Percentiles rank a stretch among this genome's conserved stretches.
Conservation (phyloP, 2,329 filamentous ascomycete genomes). For the Alternaria sp. region DNA sequence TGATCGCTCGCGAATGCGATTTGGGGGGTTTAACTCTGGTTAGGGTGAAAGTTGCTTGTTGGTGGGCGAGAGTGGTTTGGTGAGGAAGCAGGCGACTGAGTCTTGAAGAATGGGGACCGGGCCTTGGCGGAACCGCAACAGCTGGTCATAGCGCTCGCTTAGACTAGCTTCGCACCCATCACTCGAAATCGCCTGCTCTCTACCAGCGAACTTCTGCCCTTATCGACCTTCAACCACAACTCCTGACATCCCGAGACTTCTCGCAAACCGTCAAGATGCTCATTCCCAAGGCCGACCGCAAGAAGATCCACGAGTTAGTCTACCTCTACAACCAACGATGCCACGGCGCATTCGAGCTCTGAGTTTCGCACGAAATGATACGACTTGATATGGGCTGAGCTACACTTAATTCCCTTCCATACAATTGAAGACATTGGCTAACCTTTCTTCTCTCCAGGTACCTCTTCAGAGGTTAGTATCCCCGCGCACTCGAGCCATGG, state of each 20-base stretch:
- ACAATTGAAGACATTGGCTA: slow-evolving; percentile 28
- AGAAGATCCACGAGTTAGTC: slow-evolving; percentile 99
- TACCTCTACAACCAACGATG: slow-evolving; percentile 25
- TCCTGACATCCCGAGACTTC: slow-evolving; percentile 33
- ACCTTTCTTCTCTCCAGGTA: slow-evolving; percentile 36
- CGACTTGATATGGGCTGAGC: slow-evolving; percentile 37
- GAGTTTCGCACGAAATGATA: slow-evolving; percentile 38
- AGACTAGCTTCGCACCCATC: slow-evolving; percentile 19
- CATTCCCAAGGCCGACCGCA: slow-evolving; percentile 99
- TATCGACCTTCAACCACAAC: slow-evolving; percentile 23
- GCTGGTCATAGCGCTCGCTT: slow-evolving; percentile 20
- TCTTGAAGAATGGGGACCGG: background rate
- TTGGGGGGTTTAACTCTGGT: background rate
- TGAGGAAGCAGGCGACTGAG: background rate
- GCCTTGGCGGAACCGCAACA: slow-evolving; percentile 6
- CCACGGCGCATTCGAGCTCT: slow-evolving; percentile 31
- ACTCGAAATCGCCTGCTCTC: slow-evolving; percentile 15
- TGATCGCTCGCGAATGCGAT: background rate
- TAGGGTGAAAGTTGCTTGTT: background rate
- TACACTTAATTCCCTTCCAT: slow-evolving; percentile 12
- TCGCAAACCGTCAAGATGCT: slow-evolving; percentile 66
- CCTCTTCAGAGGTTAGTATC: slow-evolving; percentile 53
- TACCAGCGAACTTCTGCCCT: slow-evolving; percentile 18
- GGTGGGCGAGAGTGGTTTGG: background rate
- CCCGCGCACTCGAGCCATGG: slow-evolving; percentile 41